Base-by-base conservation (phyloP, 2,329 filamentous ascomycete genomes). In the Verticillium zaregamsianum region DNA sequence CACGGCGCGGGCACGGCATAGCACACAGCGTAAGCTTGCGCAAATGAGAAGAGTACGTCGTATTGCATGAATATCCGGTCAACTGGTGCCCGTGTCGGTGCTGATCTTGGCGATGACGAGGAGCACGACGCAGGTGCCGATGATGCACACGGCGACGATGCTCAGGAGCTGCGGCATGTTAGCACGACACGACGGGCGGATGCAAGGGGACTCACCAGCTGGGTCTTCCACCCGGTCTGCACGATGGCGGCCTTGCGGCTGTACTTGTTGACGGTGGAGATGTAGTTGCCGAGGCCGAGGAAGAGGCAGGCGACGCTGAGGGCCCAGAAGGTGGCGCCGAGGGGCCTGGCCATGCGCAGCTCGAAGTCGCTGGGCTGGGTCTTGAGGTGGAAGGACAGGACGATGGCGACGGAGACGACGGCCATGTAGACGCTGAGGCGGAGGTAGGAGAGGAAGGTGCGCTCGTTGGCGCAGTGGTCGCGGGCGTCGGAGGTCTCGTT, bases 221-320 rank as follows among this genome's bases (percentile, higher is more conserved):
- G 93, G 40, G 95, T 98, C 76, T 92, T 94, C 90, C 91, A 95
- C 1, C 95, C 95, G 33, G 88, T 90, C 78, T 99, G 95, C 45
- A 99, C 95, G 65, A 98, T 83, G 0, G 95, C 95, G 31, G 84
- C 83, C 66, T 88, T 86, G 45, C 85, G 82, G 68, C 90, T 90
- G 73, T 97, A 99, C 72, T 91, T 89, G 68, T 90, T 90, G 28
- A 98, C 78, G 0, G 87, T 89, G 80, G 87, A 89, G 65, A 97
- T 87, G 72, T 99, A 99, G 72, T 97, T 98, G 1, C 88, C 88
- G 64, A 96, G 77, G 0, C 95, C 95, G 17, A 90, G 86, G 1
- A 82, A 77, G 31, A 99, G 78, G 66, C 91, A 96, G n/a, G 87
- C 80, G 1, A 96, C 74, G 12, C 91, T 88, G 5, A 99, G 81